Conservation (phyloP, 371 early-diverging fungal genomes). For the Mortierella sp. region DNA sequence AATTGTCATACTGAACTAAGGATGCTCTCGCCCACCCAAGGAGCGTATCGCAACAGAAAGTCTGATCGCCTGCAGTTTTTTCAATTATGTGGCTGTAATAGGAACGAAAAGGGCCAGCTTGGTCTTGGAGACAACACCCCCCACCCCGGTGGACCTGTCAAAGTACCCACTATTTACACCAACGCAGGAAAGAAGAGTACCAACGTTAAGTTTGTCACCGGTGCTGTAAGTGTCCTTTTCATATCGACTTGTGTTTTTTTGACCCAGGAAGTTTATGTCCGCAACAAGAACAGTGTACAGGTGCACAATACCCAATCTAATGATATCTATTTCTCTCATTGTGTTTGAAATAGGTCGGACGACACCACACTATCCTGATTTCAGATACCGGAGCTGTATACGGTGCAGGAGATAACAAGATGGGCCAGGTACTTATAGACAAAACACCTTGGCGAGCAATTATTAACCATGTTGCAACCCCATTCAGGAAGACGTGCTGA, state of each 20-base stretch:
- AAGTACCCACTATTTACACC: conserved; percentile 54
- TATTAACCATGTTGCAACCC: not conserved
- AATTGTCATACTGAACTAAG: not conserved
- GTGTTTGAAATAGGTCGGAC: conserved; percentile 36
- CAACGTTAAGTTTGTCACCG: conserved; percentile 54
- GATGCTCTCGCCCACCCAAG: not conserved
- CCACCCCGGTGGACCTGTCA: conserved; percentile 51
- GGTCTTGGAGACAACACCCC: conserved; percentile 60
- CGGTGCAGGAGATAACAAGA: conserved; percentile 62
- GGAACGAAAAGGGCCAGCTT: conserved; percentile 65
- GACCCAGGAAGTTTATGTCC: not conserved
- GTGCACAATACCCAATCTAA: not conserved
- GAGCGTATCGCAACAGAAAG: not conserved
- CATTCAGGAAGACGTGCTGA: not conserved
- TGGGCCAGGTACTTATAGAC: conserved; percentile 51
- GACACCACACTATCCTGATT: conserved; percentile 60
- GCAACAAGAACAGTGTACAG: too few species aligned
- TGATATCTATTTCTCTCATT: not conserved
- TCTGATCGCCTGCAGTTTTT: not conserved
- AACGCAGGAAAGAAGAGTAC: conserved; percentile 41
- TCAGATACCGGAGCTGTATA: conserved; percentile 59
- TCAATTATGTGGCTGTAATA: not conserved
- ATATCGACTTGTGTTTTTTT: not conserved
- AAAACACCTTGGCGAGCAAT: not conserved
- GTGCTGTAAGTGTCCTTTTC: conserved; percentile 38